Conservation (phyloP, 1,284 basidiomycete genomes). For the Cystobasidium sp. region DNA sequence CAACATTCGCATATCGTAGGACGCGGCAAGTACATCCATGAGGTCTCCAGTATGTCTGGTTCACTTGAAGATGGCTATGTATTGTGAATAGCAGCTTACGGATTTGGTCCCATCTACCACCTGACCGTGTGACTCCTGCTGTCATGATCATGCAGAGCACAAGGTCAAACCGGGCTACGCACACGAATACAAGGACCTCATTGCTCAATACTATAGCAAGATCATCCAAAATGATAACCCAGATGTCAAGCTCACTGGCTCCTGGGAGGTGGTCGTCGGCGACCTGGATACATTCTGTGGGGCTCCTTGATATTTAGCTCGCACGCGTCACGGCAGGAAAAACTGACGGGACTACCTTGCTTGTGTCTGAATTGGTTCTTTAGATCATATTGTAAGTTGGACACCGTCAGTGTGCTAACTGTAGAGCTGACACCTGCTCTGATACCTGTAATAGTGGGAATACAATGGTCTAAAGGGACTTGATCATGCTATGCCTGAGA, state of each 20-base stretch:
- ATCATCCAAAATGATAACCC: constrained; percentile 73
- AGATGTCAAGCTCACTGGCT: constrained; percentile 83
- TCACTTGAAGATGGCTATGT: not conserved
- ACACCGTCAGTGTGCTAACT: not conserved
- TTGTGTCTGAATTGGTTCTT: not conserved
- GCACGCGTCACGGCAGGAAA: not conserved
- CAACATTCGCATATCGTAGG: constrained; percentile 7
- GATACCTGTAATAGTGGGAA: constrained; percentile 23
- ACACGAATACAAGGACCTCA: constrained; percentile 73
- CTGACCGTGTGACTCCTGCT: not conserved
- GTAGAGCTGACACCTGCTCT: not conserved
- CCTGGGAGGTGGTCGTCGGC: constrained; percentile 86
- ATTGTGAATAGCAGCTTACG: not conserved
- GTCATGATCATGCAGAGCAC: constrained; percentile 65
- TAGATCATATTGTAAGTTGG: constrained; percentile 36
- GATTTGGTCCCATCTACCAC: not conserved
- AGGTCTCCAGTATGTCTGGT: constrained; percentile 74
- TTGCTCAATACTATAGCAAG: constrained; percentile 75
- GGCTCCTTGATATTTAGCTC: constrained; percentile 47
- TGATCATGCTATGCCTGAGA: constrained; percentile 32
- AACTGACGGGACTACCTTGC: not conserved
- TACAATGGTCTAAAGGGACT: constrained; percentile 31
- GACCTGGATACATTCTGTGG: constrained; percentile 79
- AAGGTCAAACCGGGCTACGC: constrained; percentile 76
- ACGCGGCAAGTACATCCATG: constrained; percentile 64